phyloP scores from a whole-genome alignment of 169 alveolate species.

The Theileria annulata region DNA sequence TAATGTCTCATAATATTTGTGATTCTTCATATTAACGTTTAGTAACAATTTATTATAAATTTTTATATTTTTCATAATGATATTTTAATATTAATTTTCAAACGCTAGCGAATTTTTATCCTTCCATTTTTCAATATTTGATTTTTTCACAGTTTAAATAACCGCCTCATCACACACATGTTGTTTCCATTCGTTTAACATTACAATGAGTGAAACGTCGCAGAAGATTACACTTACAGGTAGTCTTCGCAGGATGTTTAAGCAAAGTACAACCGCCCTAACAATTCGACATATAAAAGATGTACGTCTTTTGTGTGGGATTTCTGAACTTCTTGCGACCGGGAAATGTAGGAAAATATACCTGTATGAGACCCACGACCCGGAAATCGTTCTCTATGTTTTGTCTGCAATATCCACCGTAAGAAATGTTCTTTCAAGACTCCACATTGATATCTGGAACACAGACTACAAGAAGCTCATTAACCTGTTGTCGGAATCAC shows the following conservation, averaged over 20 bases:
- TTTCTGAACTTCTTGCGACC: slow-evolving; percentile 8
- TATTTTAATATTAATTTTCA: too few relatives aligned
- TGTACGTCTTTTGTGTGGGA: slow-evolving; percentile 22
- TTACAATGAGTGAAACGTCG: too few relatives aligned
- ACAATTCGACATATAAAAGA: slow-evolving; percentile 34
- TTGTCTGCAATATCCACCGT: slow-evolving; percentile 23
- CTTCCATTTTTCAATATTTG: too few relatives aligned
- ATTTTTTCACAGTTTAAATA: too few relatives aligned
- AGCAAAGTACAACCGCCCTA: slow-evolving; percentile 6
- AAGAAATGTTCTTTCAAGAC: slow-evolving; percentile 14
- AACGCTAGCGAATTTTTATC: too few relatives aligned
- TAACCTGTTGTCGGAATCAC: slow-evolving; percentile 1
- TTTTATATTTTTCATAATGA: too few relatives aligned
- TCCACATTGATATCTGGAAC: slow-evolving; percentile 55
- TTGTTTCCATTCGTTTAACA: too few relatives aligned
- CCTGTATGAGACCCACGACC: slow-evolving; percentile 22
- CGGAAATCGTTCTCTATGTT: slow-evolving; percentile 21
- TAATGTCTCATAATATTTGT: too few relatives aligned
- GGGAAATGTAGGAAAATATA: not conserved
- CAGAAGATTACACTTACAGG: too few relatives aligned
- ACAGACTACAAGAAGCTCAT: slow-evolving; percentile 26
- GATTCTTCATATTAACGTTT: too few relatives aligned
- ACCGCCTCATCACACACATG: too few relatives aligned
- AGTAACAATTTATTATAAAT: too few relatives aligned
- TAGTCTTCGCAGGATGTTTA: slow-evolving; percentile 33